phyloP scores from a whole-genome alignment of 495 filamentous ascomycete genomes.

The Hypoxylon crocopeplum region DNA sequence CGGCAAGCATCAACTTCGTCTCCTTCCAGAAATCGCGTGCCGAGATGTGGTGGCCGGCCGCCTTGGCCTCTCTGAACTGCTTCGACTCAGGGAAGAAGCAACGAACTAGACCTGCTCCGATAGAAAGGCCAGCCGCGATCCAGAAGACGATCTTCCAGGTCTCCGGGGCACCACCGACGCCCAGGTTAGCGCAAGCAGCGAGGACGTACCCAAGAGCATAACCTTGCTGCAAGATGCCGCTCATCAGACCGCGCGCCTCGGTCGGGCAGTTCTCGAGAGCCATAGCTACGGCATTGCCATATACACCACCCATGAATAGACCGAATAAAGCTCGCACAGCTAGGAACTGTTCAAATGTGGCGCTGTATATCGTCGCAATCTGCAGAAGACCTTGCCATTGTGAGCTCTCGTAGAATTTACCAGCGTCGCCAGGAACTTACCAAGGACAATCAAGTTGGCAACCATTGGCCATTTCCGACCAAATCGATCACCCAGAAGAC shows the following conservation, averaged over 20 bases:
- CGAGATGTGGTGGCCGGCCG: slow-evolving; percentile 53
- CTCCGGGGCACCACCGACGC: slow-evolving; percentile 62
- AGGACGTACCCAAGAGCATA: slow-evolving; percentile 79
- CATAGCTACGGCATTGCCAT: slow-evolving; percentile 83
- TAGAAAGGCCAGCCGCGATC: slow-evolving; percentile 68
- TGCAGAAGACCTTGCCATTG: slow-evolving; percentile 59
- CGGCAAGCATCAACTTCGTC: slow-evolving; percentile 64
- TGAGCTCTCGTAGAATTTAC: slow-evolving; percentile 41
- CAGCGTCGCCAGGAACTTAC: slow-evolving; percentile 12
- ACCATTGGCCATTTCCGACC: slow-evolving; percentile 87
- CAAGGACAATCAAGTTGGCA: slow-evolving; percentile 68
- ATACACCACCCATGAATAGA: slow-evolving; percentile 85
- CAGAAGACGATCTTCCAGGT: slow-evolving; percentile 72
- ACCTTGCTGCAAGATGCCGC: slow-evolving; percentile 78
- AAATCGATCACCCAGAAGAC: slow-evolving; percentile 73
- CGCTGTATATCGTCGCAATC: slow-evolving; percentile 74
- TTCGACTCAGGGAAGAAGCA: slow-evolving; percentile 72
- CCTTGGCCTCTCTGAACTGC: slow-evolving; percentile 71
- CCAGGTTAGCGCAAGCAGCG: slow-evolving; percentile 73
- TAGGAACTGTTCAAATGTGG: slow-evolving; percentile 71
- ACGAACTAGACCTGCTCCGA: slow-evolving; percentile 67
- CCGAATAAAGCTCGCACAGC: slow-evolving; percentile 75
- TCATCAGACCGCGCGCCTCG: slow-evolving; percentile 76
- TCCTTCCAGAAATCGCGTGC: slow-evolving; percentile 66
- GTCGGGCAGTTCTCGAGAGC: slow-evolving; percentile 76